Conservation (phyloP, 495 filamentous ascomycete species). For the Rhypophila decipiens region DNA sequence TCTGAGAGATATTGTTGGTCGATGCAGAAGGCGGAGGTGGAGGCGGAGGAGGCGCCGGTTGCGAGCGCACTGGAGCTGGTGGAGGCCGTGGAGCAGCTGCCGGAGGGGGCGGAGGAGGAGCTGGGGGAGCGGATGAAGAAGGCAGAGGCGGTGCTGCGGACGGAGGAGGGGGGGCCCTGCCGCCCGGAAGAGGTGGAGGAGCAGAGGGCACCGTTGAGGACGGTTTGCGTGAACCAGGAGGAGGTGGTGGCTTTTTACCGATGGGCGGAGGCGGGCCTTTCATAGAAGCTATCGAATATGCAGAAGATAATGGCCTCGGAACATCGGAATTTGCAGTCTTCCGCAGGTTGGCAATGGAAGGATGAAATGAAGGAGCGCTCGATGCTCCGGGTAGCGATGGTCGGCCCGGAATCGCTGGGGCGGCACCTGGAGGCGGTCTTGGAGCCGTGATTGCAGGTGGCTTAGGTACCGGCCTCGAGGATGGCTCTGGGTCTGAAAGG, state of each 20-base stretch:
- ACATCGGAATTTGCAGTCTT: slow-evolving; percentile 49
- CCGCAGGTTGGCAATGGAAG: slow-evolving; percentile 53
- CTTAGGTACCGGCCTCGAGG: slow-evolving; percentile 48
- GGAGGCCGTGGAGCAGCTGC: slow-evolving; percentile 45
- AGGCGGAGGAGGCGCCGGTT: slow-evolving; percentile 44
- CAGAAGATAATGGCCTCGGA: slow-evolving; percentile 47
- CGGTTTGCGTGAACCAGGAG: slow-evolving; percentile 64
- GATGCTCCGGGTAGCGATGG: slow-evolving; percentile 22
- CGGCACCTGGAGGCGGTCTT: slow-evolving; percentile 50
- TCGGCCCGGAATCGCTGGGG: slow-evolving; percentile 56
- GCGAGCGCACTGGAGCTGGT: slow-evolving; percentile 45
- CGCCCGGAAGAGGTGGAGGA: slow-evolving; percentile 40
- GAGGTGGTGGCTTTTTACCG: slow-evolving; percentile 64
- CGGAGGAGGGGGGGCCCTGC: slow-evolving; percentile 48
- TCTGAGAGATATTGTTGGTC: slow-evolving; percentile 28
- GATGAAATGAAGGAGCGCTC: slow-evolving; percentile 44
- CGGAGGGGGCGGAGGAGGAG: slow-evolving; percentile 43
- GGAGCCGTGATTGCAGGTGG: slow-evolving; percentile 56
- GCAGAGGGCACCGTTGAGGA: slow-evolving; percentile 42
- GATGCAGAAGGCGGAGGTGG: slow-evolving; percentile 35
- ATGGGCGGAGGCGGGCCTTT: slow-evolving; percentile 51
- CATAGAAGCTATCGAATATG: slow-evolving; percentile 42
- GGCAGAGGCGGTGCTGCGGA: slow-evolving; percentile 42
- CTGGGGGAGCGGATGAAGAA: slow-evolving; percentile 45
- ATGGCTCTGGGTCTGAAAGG: slow-evolving; percentile 70